These are phyloP conservation scores for Coprinellus aureogranulatus DNA, from an alignment of 768 basidiomycete genomes.

Conservation along the genomic window DNA sequence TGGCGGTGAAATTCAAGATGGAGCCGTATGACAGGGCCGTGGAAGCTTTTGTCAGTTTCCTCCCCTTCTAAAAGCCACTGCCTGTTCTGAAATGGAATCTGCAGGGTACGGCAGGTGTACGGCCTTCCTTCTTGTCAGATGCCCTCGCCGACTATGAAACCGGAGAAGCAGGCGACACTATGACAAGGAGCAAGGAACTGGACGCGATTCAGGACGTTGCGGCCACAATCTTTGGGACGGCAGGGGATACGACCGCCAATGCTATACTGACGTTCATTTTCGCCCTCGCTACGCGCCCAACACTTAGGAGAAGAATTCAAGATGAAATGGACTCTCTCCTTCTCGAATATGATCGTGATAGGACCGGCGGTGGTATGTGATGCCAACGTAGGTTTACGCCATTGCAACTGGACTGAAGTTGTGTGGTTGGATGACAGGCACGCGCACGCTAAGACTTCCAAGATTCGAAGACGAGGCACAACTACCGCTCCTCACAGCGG, in stretches of 20 bases:
- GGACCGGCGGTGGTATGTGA: too few species aligned
- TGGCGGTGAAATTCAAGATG: neutral
- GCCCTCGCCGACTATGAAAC: too few species aligned
- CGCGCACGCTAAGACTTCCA: too few species aligned
- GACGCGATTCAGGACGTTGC: neutral
- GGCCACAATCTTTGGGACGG: neutral
- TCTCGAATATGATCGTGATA: too few species aligned
- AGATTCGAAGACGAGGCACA: too few species aligned
- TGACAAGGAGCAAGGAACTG: neutral
- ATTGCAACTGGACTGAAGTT: too few species aligned
- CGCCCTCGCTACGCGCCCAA: neutral
- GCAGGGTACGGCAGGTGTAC: slow-evolving; percentile 2
- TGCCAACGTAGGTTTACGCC: too few species aligned
- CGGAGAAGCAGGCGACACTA: too few species aligned
- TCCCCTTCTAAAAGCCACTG: neutral
- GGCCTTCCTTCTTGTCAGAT: slow-evolving; percentile 7
- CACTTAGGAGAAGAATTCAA: neutral
- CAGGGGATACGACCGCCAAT: neutral
- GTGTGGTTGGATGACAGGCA: too few species aligned
- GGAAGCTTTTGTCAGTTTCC: slow-evolving; percentile 1
- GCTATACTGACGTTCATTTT: neutral
- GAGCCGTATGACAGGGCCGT: slow-evolving; percentile 7
- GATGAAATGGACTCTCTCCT: neutral
- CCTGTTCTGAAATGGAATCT: neutral
- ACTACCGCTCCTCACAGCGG: too few species aligned